Percentiles rank a stretch among this genome's conserved stretches.
Evolutionary conservation across 208 protist genomes (phyloP).

Genomic region (Acanthamoeba divionensis): DNA sequence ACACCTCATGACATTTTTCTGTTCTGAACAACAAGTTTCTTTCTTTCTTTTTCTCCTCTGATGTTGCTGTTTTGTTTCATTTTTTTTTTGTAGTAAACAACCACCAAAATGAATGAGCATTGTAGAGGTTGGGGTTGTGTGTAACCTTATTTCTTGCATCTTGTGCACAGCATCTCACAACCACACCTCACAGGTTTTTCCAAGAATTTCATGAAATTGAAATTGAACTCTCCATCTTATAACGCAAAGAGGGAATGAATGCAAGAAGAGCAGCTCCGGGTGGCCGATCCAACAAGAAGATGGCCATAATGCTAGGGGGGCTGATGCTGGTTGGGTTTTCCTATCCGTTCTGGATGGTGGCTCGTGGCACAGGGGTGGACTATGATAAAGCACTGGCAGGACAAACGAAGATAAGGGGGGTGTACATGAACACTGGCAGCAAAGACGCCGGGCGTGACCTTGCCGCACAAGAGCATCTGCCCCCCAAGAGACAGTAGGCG

Average conservation of each 20-base stretch:
- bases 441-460: background rate
- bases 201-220: background rate
- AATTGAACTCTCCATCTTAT: background rate
- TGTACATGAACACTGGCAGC: background rate
- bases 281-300: background rate
- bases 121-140: too few relatives aligned
- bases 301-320: background rate
- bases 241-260: background rate
- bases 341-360: background rate
- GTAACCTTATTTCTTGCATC: background rate
- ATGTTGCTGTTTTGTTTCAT: too few relatives aligned
- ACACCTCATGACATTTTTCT: too few relatives aligned
- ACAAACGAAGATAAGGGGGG: background rate
- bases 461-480: background rate
- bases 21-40: too few relatives aligned
- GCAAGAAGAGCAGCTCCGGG: background rate
- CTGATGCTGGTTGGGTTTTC: background rate
- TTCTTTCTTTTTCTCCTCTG: too few relatives aligned
- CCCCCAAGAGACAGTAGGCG: background rate
- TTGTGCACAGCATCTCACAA: background rate
- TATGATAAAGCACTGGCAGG: background rate
- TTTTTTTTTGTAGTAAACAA: too few relatives aligned
- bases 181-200: background rate
- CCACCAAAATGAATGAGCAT: too few relatives aligned
- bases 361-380: background rate